phyloP scores from a whole-genome alignment of 306 rosid species.

The Dicorynia guianensis region DNA sequence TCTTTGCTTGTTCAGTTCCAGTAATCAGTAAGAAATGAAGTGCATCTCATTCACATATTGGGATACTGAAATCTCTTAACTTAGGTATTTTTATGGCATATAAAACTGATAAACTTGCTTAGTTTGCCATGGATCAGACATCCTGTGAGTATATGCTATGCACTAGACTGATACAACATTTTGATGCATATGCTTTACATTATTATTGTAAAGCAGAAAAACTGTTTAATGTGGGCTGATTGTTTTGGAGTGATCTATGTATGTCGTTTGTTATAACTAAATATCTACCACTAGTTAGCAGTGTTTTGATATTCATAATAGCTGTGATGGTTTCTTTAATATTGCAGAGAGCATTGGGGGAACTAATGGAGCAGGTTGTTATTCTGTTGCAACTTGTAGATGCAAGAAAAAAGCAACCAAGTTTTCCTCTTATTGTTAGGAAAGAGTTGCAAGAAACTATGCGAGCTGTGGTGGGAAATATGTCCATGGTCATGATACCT shows the following conservation, averaged over 20 bases:
- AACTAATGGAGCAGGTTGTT: conserved; percentile 77
- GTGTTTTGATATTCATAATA: conserved; percentile 15
- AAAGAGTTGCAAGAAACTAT: conserved; percentile 67
- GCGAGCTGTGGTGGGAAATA: conserved; percentile 64
- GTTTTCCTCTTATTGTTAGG: conserved; percentile 54
- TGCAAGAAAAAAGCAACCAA: conserved; percentile 58
- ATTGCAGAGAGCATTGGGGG: conserved; percentile 66
- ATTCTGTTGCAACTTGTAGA: conserved; percentile 64
- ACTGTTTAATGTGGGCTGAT: background rate
- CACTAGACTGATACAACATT: background rate
- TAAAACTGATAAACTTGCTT: conserved; percentile 3
- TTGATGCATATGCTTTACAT: background rate
- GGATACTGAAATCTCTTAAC: conserved; percentile 1
- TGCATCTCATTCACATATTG: conserved; percentile 1
- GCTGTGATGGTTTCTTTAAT: conserved; percentile 28
- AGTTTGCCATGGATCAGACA: background rate
- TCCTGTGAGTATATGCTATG: background rate
- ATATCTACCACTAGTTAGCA: background rate
- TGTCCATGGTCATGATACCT: conserved; percentile 63
- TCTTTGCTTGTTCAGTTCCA: conserved; percentile 20
- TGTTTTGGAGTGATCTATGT: background rate
- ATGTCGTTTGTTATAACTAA: conserved; percentile 3
- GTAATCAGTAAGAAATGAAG: background rate
- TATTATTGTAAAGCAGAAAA: background rate
- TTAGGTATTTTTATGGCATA: conserved; percentile 1